phyloP scores from a whole-genome alignment of 257 asterid species.

The Mitragyna speciosa region DNA sequence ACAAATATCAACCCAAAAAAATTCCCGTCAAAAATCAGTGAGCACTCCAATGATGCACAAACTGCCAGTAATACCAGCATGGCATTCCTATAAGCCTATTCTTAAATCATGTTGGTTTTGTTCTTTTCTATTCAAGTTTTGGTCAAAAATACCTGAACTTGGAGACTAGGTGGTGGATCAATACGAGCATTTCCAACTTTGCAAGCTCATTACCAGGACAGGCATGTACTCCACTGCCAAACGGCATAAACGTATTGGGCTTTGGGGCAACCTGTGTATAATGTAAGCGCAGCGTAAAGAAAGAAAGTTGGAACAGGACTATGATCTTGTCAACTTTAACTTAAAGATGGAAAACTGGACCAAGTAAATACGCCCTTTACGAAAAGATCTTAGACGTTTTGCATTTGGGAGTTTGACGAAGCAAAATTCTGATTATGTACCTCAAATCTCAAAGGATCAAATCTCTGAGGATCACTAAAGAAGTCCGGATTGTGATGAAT shows the following conservation, averaged over 20 bases:
- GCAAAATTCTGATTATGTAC: constrained; percentile 28
- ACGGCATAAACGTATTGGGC: constrained; percentile 81
- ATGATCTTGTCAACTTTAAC: neutral
- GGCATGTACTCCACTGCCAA: constrained; percentile 84
- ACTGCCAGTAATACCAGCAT: neutral
- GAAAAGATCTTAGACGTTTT: neutral
- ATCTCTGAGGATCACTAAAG: constrained; percentile 64
- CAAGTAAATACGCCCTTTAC: neutral
- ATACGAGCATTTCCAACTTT: constrained; percentile 72
- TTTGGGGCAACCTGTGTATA: constrained; percentile 67
- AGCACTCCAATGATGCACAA: neutral
- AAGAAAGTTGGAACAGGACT: neutral
- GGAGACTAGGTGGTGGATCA: constrained; percentile 73
- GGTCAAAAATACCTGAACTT: constrained; percentile 52
- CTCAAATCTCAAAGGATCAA: constrained; percentile 83
- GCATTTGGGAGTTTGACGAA: neutral
- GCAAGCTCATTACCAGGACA: constrained; percentile 95
- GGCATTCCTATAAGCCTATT: too few species aligned
- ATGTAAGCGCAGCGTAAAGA: neutral
- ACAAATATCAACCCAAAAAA: constrained; percentile 19
- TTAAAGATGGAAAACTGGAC: neutral
- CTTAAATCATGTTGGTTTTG: neutral
- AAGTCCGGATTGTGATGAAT: constrained; percentile 86
- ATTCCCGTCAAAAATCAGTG: constrained; percentile 27
- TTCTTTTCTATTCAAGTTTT: neutral